Conservation (phyloP, 2,329 filamentous ascomycete genomes). For the Mycosphaerelloides madeirae region DNA sequence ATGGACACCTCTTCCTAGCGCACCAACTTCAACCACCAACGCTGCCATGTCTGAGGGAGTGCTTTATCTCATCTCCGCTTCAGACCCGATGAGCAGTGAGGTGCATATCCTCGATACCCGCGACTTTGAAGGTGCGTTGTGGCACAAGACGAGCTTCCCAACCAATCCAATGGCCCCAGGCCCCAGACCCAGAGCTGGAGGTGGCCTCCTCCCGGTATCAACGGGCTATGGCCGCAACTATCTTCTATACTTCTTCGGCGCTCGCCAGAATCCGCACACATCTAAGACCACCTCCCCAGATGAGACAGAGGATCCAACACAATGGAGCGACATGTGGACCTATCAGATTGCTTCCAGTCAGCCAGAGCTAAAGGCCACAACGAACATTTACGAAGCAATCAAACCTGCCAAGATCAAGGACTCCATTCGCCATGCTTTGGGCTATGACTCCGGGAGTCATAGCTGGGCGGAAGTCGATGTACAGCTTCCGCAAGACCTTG, state of each 20-base stretch:
- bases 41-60: conserved; percentile 35
- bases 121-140: conserved; percentile 28
- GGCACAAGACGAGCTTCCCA: conserved; percentile 40
- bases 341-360: conserved; percentile 40
- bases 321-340: conserved; percentile 42
- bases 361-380: conserved; percentile 24
- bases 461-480: conserved; percentile 43
- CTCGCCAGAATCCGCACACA: conserved; percentile 15
- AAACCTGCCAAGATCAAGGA: conserved; percentile 45
- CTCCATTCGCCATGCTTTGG: conserved; percentile 37
- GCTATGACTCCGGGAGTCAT: conserved; percentile 37
- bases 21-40: conserved; percentile 31
- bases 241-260: conserved; percentile 41
- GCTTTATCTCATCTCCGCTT: conserved; percentile 38
- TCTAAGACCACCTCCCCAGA: conserved; percentile 17
- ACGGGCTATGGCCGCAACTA: conserved; percentile 44
- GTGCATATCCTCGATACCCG: conserved; percentile 23
- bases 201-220: conserved; percentile 37
- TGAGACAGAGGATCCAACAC: conserved; percentile 18
- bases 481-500: conserved; percentile 30
- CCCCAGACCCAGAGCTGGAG: conserved; percentile 37
- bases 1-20: conserved; percentile 28
- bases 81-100: conserved; percentile 29
- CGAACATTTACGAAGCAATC: conserved; percentile 27
- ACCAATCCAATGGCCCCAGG: conserved; percentile 42